Percentiles rank a stretch among this genome's conserved stretches.
Evolutionary conservation across 306 rosid genomes (phyloP).

Genomic region (Lathyrus sativus): DNA sequence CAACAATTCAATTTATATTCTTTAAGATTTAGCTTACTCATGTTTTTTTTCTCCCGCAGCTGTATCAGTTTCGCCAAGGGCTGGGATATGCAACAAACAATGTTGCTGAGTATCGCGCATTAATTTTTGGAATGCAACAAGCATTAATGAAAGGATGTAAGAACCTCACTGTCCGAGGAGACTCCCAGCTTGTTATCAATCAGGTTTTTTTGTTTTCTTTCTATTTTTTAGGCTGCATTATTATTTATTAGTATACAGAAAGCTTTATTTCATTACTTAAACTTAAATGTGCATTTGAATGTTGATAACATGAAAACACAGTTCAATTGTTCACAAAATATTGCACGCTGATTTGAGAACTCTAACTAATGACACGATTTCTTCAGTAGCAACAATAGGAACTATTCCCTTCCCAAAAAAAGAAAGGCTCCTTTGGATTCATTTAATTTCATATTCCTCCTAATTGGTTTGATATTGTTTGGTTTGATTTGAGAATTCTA

Average conservation of each 20-base stretch:
- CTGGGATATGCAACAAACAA: constrained; percentile 73
- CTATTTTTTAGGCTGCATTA: too few relatives aligned
- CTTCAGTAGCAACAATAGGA: background rate
- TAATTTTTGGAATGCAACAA: constrained; percentile 71
- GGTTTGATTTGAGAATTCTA: too few relatives aligned
- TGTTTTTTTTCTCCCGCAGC: constrained; percentile 43
- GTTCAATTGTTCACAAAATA: background rate
- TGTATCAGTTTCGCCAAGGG: constrained; percentile 72
- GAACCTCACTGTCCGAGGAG: constrained; percentile 65
- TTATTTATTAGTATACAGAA: background rate
- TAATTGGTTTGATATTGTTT: background rate
- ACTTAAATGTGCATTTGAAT: background rate
- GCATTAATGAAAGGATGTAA: constrained; percentile 69
- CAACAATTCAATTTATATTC: background rate
- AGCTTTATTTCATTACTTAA: background rate
- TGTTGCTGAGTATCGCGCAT: constrained; percentile 80
- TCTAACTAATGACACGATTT: background rate
- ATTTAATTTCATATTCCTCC: background rate
- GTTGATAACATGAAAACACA: background rate
- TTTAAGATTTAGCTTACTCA: constrained; percentile 15
- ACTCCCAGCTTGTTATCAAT: constrained; percentile 75
- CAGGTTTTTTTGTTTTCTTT: constrained; percentile 67
- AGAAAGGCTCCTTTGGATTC: background rate
- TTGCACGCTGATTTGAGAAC: background rate
- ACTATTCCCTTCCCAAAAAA: background rate